Evolutionary conservation across 2,329 filamentous ascomycete species (phyloP), one percentile per base, ranked within the genome.

Genomic region (Pestalotiopsis sp.): DNA sequence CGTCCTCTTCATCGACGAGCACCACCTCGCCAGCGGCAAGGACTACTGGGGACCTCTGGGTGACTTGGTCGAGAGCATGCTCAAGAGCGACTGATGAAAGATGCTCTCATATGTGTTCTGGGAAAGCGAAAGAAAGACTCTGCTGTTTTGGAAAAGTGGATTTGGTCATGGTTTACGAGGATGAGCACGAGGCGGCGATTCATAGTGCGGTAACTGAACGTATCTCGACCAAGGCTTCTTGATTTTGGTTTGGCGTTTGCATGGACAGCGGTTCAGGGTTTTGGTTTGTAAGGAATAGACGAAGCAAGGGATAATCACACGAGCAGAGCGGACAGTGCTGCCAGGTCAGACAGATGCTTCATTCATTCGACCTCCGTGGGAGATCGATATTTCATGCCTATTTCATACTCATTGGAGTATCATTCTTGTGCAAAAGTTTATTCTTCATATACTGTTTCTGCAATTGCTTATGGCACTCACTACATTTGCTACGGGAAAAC

Each of bases 41-140:
- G 96, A 99, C 80, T 99, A 95, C 83, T 99, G 95, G 92, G 96
- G 96, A 1, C 96, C 96, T 13, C 80, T 99, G 68, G 95, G 95
- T 11, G 96, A 99, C 80, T 83, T 99, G 72, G 96, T 99, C 64
- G 96, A 99, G 79, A 98, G 94, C 79, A 99, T 99, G 94, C 81
- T 98, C 82, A 91, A 91, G 81, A 98, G 94, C 77, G 96, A 98
- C 79, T 97, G 30, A 35, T 35, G 30, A 2, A 75, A 85, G 4
- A 3, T 17, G 10, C 22, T 26, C 7, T 58, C 56, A 14, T 17
- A 6, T 13, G 6, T 26, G 10, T 52, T 13, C 14, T 17, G 20
- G 44, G 44, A 17, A 52, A 17, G 14, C 20, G 14, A 17, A 20
- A 52, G 44, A 52, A 20, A 20, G 13, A 1, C 44, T 52, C 6